Conservation (phyloP, 768 basidiomycete genomes). For the Rhodotorula diobovata region DNA sequence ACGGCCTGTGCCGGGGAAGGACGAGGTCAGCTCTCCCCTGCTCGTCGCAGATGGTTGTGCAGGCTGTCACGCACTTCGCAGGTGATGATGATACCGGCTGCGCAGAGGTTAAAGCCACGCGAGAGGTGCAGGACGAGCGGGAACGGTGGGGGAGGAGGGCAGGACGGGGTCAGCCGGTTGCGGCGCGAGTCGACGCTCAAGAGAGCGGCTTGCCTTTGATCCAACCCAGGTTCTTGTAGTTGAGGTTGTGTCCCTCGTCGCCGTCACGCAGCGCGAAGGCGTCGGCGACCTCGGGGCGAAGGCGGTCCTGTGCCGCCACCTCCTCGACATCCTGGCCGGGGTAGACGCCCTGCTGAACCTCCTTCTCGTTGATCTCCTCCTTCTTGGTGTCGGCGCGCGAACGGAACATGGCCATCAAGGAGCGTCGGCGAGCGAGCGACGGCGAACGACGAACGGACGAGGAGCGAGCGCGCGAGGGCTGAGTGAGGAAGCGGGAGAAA, state of each 20-base stretch:
- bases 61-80: slow-evolving; percentile 13
- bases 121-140: too few species aligned
- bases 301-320: neutral
- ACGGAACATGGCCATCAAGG: neutral
- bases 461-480: too few species aligned
- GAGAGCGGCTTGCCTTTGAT: too few species aligned
- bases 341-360: neutral
- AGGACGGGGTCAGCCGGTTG: too few species aligned
- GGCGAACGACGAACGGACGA: too few species aligned
- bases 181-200: too few species aligned
- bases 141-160: too few species aligned
- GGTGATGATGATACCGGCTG: neutral
- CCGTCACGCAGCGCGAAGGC: slow-evolving; percentile 2
- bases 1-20: slow-evolving; percentile 1
- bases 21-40: neutral
- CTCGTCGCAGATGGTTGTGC: too few species aligned
- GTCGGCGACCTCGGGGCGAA: neutral
- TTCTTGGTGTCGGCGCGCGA: neutral
- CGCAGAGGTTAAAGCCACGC: too few species aligned
- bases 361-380: neutral
- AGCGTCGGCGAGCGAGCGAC: neutral
- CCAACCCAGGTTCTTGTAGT: slow-evolving; percentile 9
- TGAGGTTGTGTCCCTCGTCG: neutral
- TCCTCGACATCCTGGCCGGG: neutral
- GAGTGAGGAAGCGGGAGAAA: neutral